phyloP scores from a whole-genome alignment of 495 filamentous ascomycete species.

The Glonium stellatum region DNA sequence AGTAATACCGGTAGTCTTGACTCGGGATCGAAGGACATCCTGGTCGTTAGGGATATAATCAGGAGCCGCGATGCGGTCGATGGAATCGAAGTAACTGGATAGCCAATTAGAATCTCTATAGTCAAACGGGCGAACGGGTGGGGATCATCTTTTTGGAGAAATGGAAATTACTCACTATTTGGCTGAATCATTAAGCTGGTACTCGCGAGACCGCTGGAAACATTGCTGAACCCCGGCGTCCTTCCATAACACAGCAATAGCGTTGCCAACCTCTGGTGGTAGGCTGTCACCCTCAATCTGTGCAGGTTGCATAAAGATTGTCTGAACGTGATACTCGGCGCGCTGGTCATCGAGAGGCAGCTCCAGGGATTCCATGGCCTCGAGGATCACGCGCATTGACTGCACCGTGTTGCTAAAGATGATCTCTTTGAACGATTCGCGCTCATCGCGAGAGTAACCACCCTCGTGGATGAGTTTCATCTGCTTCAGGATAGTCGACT shows the following conservation, averaged over 20 bases:
- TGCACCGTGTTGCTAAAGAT: conserved; percentile 81
- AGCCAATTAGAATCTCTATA: conserved; percentile 6
- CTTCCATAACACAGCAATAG: conserved; percentile 77
- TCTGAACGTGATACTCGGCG: conserved; percentile 68
- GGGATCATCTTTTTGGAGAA: conserved; percentile 21
- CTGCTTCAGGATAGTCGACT: conserved; percentile 97
- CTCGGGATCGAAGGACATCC: conserved; percentile 84
- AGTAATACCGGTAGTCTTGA: conserved; percentile 94
- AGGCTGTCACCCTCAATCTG: conserved; percentile 37
- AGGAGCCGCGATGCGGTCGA: conserved; percentile 80
- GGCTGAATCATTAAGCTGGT: conserved; percentile 90
- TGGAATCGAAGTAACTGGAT: conserved; percentile 77
- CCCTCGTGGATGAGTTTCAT: conserved; percentile 97
- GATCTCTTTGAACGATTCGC: conserved; percentile 86
- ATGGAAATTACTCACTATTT: conserved; percentile 63
- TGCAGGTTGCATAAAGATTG: conserved; percentile 35
- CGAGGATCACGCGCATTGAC: conserved; percentile 60
- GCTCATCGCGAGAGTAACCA: conserved; percentile 85
- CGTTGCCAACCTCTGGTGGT: conserved; percentile 65
- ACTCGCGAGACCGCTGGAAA: conserved; percentile 87
- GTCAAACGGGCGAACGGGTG: conserved; percentile 1
- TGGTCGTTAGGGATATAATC: conserved; percentile 94
- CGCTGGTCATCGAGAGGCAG: conserved; percentile 69
- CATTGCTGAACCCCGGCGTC: conserved; percentile 79
- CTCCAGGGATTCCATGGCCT: conserved; percentile 75